Evolutionary conservation across 805 yeast genomes (phyloP).

Genomic region (Myxozyma nipponensis): DNA sequence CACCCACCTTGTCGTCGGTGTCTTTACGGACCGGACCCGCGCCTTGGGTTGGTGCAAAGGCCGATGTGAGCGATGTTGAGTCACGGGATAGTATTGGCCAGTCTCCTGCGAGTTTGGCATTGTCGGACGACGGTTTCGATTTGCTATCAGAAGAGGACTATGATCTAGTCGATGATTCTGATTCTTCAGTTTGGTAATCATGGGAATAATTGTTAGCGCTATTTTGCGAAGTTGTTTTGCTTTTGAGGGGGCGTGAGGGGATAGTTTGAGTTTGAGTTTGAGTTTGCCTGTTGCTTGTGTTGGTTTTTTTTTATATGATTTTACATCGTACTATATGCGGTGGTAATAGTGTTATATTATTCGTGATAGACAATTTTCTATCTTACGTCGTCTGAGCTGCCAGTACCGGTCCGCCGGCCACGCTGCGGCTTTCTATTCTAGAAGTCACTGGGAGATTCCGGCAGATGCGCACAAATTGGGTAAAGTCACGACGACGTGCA

Average conservation of each 20-base stretch:
- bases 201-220: background rate
- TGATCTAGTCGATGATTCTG: conserved; percentile 13
- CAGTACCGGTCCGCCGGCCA: too few relatives aligned
- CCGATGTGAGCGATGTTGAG: conserved; percentile 1
- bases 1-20: conserved; percentile 1
- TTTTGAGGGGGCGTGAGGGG: background rate
- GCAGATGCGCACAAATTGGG: too few relatives aligned
- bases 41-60: conserved; percentile 9
- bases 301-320: too few relatives aligned
- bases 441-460: too few relatives aligned
- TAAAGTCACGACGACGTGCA: too few relatives aligned
- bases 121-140: conserved; percentile 7
- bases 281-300: background rate
- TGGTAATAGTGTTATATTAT: too few relatives aligned
- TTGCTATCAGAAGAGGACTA: conserved; percentile 13
- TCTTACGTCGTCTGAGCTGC: too few relatives aligned
- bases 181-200: background rate
- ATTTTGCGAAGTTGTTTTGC: background rate
- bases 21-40: conserved; percentile 10
- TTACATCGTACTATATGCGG: too few relatives aligned
- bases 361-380: too few relatives aligned
- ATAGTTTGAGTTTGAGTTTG: background rate
- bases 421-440: too few relatives aligned
- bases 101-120: background rate
- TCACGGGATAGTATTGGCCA: background rate